Evolutionary conservation across 495 filamentous ascomycete genomes (phyloP), one percentile per base, ranked within the genome.

Genomic region (Penicillium lividum): DNA sequence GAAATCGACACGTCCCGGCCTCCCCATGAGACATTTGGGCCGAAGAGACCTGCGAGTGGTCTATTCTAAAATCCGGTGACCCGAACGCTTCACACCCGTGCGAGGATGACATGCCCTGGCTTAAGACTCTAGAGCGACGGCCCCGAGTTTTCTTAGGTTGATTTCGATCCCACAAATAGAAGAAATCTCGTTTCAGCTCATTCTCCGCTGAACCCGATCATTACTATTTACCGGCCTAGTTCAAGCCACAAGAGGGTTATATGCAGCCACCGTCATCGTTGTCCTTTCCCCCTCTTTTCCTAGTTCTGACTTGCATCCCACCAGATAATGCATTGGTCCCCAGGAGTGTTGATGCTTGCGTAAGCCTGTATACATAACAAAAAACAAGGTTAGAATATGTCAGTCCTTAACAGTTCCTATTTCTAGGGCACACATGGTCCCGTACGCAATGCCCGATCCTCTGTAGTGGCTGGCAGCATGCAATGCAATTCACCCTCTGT

Each of bases 61-160:
- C 67, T 63, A 60, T 63, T 68, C 59, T 51, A 66, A 54, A 69
- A 68, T 71, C 68, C 62, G 70, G 66, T 70, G 66, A 68, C 70
- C 66, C 68, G 59, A 66, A 59, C 63, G 61, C 63, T 68, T 22
- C 62, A 67, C 69, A 65, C 60, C 40, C 64, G 65, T 64, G 63
- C 58, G 61, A 70, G 60, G 68, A 69, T 72, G 63, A 57, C 66
- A 61, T 66, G 51, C 51, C 47, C 57, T 40, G 38, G n/a, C 38
- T 22, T 22, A 22, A 22, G 22, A 22, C 22, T 22, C 53, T 45
- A 43, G 55, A 62, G 47, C 16, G 53, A 11, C 31, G 31, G 31
- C 7, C 51, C 40, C 15, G 13, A 44, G 18, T 44, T 1, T 46
- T 46, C 27, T 29, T 47, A 47, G 22, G 1, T 22, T 22, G 22